Base-by-base conservation (phyloP, 169 alveolate species). In the Plasmodium knowlesi region DNA sequence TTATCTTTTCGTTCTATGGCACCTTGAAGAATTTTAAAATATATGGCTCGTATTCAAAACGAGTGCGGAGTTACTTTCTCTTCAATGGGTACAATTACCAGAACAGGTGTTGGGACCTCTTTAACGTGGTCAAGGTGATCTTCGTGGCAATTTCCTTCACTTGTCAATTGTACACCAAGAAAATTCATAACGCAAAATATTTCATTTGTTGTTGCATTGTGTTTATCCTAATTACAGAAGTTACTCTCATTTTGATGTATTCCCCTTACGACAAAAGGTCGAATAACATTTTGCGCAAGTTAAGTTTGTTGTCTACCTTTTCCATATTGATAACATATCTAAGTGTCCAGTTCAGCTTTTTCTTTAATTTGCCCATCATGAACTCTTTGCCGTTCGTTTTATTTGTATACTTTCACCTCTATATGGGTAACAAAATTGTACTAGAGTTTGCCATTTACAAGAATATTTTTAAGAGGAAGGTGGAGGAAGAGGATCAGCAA, bases 241-340 rank as follows among this genome's bases (percentile, higher is more conserved):
- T 82, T 70, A 53, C 95, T 6, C 70, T 81, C 22, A 82, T 46
- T 71, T 91, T 82, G 57, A 71, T 91, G 54, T 82, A 81, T 61
- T 91, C 95, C 37, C 95, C 95, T 43, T 82, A 80, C 43, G 95
- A 91, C 61, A 91, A 91, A 82, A 81, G 95, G 53, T 91, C 95
- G 34, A 82, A 91, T 43, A 78, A 82, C 54, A 72, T 91, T 34
- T 82, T 91, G 54, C 95, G 80, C 34, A 82, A 46, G 37, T 54
- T 91, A 43, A 50, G 84, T 50, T 54, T 81, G n/a, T 70, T 72
- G 6, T 91, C 84, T 22, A 78, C 84, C 25, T 91, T 72, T 91
- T 91, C 84, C 39, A 82, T 91, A 16, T 78, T 82, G 30, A 81
- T 91, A 30, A 78, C 88, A 1, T 91, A 91, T 46, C 54, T 91